Conservation (phyloP, 1,284 basidiomycete species). For the Microbotryum scabiosae region DNA sequence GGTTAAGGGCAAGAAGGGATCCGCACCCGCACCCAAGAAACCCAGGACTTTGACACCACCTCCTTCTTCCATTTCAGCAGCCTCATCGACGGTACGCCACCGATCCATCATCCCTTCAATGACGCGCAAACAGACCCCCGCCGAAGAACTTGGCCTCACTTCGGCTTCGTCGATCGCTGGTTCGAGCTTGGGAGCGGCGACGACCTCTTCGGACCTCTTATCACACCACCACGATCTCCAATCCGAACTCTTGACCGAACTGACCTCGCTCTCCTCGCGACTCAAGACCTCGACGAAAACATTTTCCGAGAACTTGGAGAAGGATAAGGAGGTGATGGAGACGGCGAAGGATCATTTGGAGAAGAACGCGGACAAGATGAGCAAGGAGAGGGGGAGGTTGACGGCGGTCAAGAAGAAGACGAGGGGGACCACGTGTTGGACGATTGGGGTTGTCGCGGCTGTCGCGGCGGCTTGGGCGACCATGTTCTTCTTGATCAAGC, state of each 20-base stretch:
- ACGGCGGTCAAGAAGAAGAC: slow-evolving; percentile 58
- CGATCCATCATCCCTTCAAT: no score
- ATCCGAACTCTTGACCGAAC: slow-evolving; percentile 9
- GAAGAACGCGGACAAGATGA: slow-evolving; percentile 58
- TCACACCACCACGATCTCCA: slow-evolving; percentile 19
- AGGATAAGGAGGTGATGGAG: slow-evolving; percentile 55
- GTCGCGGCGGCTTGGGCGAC: slow-evolving; percentile 59
- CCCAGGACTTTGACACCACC: no score
- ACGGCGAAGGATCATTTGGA: slow-evolving; percentile 60
- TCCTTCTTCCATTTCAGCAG: no score
- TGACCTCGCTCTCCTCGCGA: slow-evolving; percentile 47
- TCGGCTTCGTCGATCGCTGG: no score
- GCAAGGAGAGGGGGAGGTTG: slow-evolving; percentile 54
- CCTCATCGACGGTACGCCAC: no score
- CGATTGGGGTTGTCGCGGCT: slow-evolving; percentile 52
- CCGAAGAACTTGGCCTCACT: no score
- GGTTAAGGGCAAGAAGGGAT: no score
- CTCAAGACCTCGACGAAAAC: slow-evolving; percentile 61
- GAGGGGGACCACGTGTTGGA: slow-evolving; percentile 61
- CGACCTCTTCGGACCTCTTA: slow-evolving; percentile 13
- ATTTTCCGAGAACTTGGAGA: slow-evolving; percentile 56
- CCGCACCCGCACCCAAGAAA: no score
- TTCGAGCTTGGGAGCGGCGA: no score
- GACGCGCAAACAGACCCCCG: no score
- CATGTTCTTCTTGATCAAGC: slow-evolving; percentile 46